Evolutionary conservation across 2,329 filamentous ascomycete species (phyloP).

Genomic region (Pseudogymnoascus sp.): DNA sequence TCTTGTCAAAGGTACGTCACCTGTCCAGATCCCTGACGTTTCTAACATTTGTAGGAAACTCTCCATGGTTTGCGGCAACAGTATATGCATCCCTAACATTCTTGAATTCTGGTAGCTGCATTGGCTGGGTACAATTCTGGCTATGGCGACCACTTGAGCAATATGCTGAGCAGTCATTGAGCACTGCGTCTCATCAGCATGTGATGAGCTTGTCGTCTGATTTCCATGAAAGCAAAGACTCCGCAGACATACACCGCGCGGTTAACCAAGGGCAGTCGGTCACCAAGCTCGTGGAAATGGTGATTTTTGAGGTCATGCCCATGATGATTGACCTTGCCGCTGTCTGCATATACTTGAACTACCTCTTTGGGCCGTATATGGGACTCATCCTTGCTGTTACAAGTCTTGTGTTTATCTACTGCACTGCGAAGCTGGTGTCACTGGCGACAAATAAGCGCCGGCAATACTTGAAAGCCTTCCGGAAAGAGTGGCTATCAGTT

Average conservation of each 20-base stretch:
- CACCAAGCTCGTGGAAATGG: slow-evolving; percentile 49
- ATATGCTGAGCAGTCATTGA: slow-evolving; percentile 49
- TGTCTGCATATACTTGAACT: slow-evolving; percentile 53
- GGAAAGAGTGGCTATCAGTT: slow-evolving; percentile 32
- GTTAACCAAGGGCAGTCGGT: slow-evolving; percentile 57
- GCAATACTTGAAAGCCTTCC: slow-evolving; percentile 26
- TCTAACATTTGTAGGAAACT: slow-evolving; percentile 22
- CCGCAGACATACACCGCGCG: slow-evolving; percentile 56
- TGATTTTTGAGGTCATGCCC: slow-evolving; percentile 53
- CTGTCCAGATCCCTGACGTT: slow-evolving; percentile 1
- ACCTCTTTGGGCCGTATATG: slow-evolving; percentile 56
- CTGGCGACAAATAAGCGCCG: slow-evolving; percentile 28
- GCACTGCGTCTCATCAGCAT: slow-evolving; percentile 55
- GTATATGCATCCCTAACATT: slow-evolving; percentile 43
- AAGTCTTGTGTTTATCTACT: slow-evolving; percentile 44
- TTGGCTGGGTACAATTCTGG: slow-evolving; percentile 42
- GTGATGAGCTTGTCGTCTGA: slow-evolving; percentile 63
- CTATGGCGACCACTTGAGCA: slow-evolving; percentile 49
- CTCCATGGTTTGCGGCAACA: slow-evolving; percentile 46
- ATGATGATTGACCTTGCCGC: slow-evolving; percentile 54
- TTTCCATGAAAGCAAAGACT: slow-evolving; percentile 59
- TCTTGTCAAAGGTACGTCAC: slow-evolving; percentile 41
- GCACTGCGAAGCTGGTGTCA: slow-evolving; percentile 34
- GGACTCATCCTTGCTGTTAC: slow-evolving; percentile 40
- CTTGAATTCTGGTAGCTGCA: slow-evolving; percentile 43